Percentiles rank a stretch among this genome's conserved stretches.
Evolutionary conservation across 164 flowering plant species (phyloP).

Genomic region (Stephania yunnanensis): DNA sequence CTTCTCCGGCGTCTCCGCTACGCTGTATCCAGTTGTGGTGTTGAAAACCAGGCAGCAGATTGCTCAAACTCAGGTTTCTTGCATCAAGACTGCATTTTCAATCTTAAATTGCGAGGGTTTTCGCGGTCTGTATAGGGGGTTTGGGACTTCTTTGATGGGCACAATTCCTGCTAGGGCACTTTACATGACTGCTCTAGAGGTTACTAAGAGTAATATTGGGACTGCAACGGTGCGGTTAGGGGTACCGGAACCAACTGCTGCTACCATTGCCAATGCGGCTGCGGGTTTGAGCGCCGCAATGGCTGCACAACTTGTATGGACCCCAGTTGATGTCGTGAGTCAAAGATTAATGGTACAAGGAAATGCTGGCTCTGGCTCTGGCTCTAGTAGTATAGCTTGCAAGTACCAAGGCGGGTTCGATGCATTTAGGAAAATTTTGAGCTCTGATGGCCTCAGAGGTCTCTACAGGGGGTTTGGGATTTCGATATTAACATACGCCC

Average conservation of each 20-base stretch:
- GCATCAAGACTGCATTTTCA: conserved; percentile 31
- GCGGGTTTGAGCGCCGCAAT: conserved; percentile 73
- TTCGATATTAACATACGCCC: conserved; percentile 75
- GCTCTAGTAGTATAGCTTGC: neutral
- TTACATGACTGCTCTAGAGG: conserved; percentile 75
- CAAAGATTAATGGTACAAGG: conserved; percentile 87
- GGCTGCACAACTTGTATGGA: conserved; percentile 89
- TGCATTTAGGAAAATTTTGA: conserved; percentile 56
- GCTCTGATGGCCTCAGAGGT: conserved; percentile 53
- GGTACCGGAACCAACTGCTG: conserved; percentile 49
- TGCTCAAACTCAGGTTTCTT: conserved; percentile 27
- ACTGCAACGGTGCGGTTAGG: conserved; percentile 46
- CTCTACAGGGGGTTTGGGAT: conserved; percentile 82
- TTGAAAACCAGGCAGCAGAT: conserved; percentile 69
- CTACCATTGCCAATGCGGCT: conserved; percentile 69
- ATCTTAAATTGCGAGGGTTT: conserved; percentile 54
- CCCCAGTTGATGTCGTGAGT: conserved; percentile 80
- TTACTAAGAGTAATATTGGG: conserved; percentile 68
- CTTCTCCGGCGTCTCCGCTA: conserved; percentile 45
- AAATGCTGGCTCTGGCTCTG: neutral
- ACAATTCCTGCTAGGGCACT: conserved; percentile 83
- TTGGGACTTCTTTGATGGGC: conserved; percentile 72
- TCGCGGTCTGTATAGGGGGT: conserved; percentile 68
- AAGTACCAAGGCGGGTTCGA: conserved; percentile 63
- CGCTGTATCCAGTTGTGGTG: conserved; percentile 66